phyloP scores from a whole-genome alignment of 2,329 filamentous ascomycete genomes.

The Fusarium sp. region DNA sequence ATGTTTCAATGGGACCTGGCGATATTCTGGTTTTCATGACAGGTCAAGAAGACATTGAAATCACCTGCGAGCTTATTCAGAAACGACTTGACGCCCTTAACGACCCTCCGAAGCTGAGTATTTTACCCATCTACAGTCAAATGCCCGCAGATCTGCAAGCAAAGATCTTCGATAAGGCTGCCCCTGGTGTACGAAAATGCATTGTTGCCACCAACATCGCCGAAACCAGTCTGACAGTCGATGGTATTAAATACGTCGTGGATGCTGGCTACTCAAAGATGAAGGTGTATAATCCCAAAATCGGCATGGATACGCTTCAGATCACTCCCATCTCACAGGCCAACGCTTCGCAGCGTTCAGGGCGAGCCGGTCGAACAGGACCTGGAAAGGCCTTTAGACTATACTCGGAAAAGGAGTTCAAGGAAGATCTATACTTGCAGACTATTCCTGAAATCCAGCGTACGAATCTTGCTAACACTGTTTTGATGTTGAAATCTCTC shows the following conservation, averaged over 20 bases:
- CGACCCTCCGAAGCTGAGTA: slow-evolving; percentile 93
- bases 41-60: slow-evolving; percentile 97
- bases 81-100: slow-evolving; percentile 90
- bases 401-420: slow-evolving; percentile 93
- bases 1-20: slow-evolving; percentile 91
- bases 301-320: slow-evolving; percentile 99
- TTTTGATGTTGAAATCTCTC: slow-evolving; percentile 91
- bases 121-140: slow-evolving; percentile 98
- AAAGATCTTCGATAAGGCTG: slow-evolving; percentile 94
- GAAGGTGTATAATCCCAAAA: slow-evolving; percentile 98
- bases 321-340: slow-evolving; percentile 98
- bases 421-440: slow-evolving; percentile 95
- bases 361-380: slow-evolving; percentile 92
- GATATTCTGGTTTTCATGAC: slow-evolving; percentile 99
- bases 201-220: slow-evolving; percentile 99
- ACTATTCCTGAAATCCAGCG: slow-evolving; percentile 98
- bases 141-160: slow-evolving; percentile 98
- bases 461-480: slow-evolving; percentile 95
- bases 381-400: slow-evolving; percentile 95
- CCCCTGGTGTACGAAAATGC: slow-evolving; percentile 92
- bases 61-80: slow-evolving; percentile 91
- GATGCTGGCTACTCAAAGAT: slow-evolving; percentile 96
- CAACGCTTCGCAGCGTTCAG: slow-evolving; percentile 92
- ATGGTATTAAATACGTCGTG: slow-evolving; percentile 99
- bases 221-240: slow-evolving; percentile 96